Base-by-base conservation (phyloP, 2,329 filamentous ascomycete species). In the Blastomyces percursus region DNA sequence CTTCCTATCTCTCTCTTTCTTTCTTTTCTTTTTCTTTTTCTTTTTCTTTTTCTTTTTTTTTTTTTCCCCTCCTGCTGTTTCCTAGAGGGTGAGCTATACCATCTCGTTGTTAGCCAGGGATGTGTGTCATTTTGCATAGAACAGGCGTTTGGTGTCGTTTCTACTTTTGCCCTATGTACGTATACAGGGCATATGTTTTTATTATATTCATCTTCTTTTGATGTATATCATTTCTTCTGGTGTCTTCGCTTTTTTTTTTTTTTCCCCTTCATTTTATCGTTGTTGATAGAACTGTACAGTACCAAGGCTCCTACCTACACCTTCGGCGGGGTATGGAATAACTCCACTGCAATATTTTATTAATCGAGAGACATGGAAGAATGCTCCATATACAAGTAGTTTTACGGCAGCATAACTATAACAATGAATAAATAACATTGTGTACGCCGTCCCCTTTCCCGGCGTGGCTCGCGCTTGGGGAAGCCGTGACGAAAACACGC, bases 401-500 rank as follows among this genome's bases (percentile, higher is more conserved):
- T 11, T 11, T 35, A 35, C 11, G 1, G 11, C 11, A 35, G 6
- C 1, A 35, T 35, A 35, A 35, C 7, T 44, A 44, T 44, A 44
- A 35, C 32, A 35, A 35, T 35, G 32, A 35, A 35, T 35, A 35
- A 42, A 42, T 4, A 30, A 30, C 27, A 35, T 35, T 35, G 32
- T 35, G 19, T 14, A 19, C 40, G 1, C 40, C 16, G 40, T 5
- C 8, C 38, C 38, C 38, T 14, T 30, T 30, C 27, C 27, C 27
- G 27, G 27, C 27, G 27, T 30, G 27, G 27, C 27, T 30, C 27
- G 4, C 11, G 19, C 52, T 7, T 19, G 9, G 30, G 52, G 32
- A 38, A n/a, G 30, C 52, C 32, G 44, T 52, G 44, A 21, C 8
- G 27, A 61, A 61, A 52, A 61, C 59, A 61, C 59, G 59, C 59